Conservation (phyloP, 495 filamentous ascomycete species). For the Diplogelasinospora grovesii region DNA sequence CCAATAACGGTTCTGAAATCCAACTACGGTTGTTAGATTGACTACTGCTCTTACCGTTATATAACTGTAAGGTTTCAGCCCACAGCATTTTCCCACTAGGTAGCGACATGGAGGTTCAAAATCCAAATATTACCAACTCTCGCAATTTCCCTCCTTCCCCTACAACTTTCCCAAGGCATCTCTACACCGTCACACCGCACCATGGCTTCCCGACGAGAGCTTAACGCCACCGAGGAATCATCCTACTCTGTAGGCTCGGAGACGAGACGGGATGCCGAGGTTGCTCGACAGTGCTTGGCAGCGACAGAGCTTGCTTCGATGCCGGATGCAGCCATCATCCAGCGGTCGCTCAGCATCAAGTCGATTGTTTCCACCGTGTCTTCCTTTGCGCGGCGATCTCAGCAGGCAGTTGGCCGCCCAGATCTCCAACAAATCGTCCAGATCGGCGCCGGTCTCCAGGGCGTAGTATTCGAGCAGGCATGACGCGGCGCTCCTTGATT, state of each 20-base stretch:
- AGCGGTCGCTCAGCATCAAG: conserved; percentile 1
- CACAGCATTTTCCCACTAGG: too few relatives aligned
- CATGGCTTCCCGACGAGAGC: conserved; percentile 4
- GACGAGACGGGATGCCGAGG: conserved; percentile 2
- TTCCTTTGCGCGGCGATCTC: conserved; percentile 2
- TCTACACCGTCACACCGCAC: too few relatives aligned
- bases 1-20: too few relatives aligned
- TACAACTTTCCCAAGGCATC: too few relatives aligned
- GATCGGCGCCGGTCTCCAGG: conserved; percentile 3
- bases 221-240: conserved; percentile 2
- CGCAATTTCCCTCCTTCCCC: too few relatives aligned
- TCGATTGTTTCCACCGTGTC: conserved; percentile 1
- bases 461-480: conserved; percentile 7
- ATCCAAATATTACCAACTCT: too few relatives aligned
- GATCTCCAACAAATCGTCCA: conserved; percentile 3
- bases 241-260: conserved; percentile 4
- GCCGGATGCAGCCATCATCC: background rate
- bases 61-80: too few relatives aligned
- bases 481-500: background rate
- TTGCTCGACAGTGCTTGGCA: conserved; percentile 3
- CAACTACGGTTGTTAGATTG: too few relatives aligned
- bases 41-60: too few relatives aligned
- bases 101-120: too few relatives aligned
- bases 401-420: conserved; percentile 1
- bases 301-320: conserved; percentile 4